phyloP scores from a whole-genome alignment of 2,329 filamentous ascomycete genomes.

The Colletotrichum coccodes region DNA sequence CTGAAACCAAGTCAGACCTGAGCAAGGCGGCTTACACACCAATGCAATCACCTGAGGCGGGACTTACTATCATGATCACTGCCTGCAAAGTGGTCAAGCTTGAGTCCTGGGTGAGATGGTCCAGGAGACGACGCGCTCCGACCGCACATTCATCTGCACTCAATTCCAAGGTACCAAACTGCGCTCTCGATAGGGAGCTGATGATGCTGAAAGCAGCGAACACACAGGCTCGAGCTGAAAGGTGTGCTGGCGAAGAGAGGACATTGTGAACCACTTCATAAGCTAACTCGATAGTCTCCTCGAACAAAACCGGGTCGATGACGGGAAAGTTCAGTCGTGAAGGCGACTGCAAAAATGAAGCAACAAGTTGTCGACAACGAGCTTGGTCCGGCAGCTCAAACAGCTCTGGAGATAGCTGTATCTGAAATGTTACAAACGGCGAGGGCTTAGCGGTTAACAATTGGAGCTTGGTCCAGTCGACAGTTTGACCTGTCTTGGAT shows the following conservation, averaged over 20 bases:
- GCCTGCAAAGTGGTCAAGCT: neutral
- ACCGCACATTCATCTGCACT: neutral
- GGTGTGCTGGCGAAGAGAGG: neutral
- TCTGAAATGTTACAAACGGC: neutral
- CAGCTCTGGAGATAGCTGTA: neutral
- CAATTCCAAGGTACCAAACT: neutral
- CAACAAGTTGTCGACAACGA: neutral
- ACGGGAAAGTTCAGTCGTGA: neutral
- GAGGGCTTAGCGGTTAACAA: neutral
- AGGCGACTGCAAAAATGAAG: neutral
- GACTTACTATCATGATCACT: neutral
- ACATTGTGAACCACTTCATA: neutral
- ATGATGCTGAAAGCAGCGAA: neutral
- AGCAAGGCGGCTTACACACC: too few species aligned
- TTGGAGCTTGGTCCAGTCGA: constrained; percentile 9
- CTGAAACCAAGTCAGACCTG: too few species aligned
- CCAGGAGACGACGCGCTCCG: neutral
- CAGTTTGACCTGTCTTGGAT: constrained; percentile 2
- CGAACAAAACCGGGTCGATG: neutral
- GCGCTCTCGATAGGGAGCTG: neutral
- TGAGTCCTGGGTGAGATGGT: neutral
- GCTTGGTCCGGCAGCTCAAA: neutral
- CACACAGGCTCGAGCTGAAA: neutral
- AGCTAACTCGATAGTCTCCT: neutral
- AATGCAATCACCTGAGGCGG: too few species aligned